phyloP scores from a whole-genome alignment of 805 yeast species.

The Candida cerambycidarum region DNA sequence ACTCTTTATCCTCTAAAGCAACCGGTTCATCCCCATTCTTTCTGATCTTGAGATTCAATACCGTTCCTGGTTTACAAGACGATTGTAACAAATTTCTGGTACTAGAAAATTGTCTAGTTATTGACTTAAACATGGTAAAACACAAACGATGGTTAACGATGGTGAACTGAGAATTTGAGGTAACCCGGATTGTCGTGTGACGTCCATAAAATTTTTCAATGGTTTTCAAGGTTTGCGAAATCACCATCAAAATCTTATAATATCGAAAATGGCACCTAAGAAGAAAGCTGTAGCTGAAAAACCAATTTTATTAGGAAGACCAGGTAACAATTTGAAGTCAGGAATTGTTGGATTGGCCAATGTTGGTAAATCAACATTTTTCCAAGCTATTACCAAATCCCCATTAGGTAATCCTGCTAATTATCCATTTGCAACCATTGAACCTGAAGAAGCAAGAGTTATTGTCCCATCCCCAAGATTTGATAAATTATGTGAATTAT shows the following conservation, averaged over 20 bases:
- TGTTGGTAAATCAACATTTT: conserved; percentile 49
- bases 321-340: conserved; percentile 49
- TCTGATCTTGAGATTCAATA: conserved; percentile 66
- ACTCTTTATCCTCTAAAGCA: conserved; percentile 83
- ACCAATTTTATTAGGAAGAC: conserved; percentile 74
- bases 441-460: conserved; percentile 65
- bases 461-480: conserved; percentile 52
- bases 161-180: neutral
- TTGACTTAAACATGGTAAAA: conserved; percentile 1
- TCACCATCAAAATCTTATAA: neutral
- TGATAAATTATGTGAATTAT: conserved; percentile 47
- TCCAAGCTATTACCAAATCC: conserved; percentile 58
- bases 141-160: no score
- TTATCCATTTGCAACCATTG: conserved; percentile 75
- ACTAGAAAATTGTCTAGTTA: conserved; percentile 1
- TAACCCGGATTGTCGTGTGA: conserved; percentile 8
- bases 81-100: conserved; percentile 11
- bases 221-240: no score
- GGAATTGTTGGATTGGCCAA: conserved; percentile 77
- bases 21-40: conserved; percentile 85
- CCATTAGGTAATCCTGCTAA: conserved; percentile 55
- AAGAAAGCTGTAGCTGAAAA: conserved; percentile 62
- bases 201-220: conserved; percentile 11
- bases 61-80: conserved; percentile 67
- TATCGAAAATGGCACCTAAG: conserved; percentile 66